Percentiles rank a stretch among this genome's conserved stretches.
These are phyloP conservation scores for Aurantiochytrium sp. DNA, from an alignment of 108 stramenopile species.

Conservation along the genomic window DNA sequence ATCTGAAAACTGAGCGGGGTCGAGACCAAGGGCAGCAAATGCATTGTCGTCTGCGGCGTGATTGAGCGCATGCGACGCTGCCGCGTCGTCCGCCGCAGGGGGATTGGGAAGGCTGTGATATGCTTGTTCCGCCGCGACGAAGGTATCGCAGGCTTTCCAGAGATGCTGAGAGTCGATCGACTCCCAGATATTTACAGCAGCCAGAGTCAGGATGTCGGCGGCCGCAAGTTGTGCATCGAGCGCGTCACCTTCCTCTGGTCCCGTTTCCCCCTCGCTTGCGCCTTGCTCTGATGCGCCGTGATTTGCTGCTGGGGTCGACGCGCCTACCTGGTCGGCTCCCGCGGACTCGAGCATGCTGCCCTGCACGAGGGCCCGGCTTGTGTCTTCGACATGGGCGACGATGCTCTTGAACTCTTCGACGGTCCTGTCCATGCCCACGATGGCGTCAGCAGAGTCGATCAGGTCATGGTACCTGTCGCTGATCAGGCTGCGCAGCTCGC, in stretches of 20 bases:
- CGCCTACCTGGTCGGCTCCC: too few relatives aligned
- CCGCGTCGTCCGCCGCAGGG: background rate
- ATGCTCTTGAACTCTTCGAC: constrained; percentile 3
- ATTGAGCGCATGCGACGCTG: too few relatives aligned
- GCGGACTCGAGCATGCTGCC: background rate
- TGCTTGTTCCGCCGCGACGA: background rate
- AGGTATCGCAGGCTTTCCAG: constrained; percentile 6
- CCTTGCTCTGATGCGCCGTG: too few relatives aligned
- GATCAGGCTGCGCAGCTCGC: background rate
- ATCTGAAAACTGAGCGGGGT: background rate
- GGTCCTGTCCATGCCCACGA: background rate
- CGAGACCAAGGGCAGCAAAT: background rate
- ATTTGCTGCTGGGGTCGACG: too few relatives aligned
- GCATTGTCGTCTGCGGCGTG: background rate
- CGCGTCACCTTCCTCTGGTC: background rate
- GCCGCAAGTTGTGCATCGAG: background rate
- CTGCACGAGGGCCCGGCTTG: background rate
- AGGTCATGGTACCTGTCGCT: constrained; percentile 16
- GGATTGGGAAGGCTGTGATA: background rate
- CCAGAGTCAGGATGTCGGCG: background rate
- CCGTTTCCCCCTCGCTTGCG: too few relatives aligned
- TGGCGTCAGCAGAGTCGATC: constrained; percentile 2
- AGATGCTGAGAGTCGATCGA: background rate
- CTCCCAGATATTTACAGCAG: constrained; percentile 7
- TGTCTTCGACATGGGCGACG: background rate